Evolutionary conservation across 306 rosid species (phyloP), one percentile per base, ranked within the genome.

Genomic region (Benincasa hispida): DNA sequence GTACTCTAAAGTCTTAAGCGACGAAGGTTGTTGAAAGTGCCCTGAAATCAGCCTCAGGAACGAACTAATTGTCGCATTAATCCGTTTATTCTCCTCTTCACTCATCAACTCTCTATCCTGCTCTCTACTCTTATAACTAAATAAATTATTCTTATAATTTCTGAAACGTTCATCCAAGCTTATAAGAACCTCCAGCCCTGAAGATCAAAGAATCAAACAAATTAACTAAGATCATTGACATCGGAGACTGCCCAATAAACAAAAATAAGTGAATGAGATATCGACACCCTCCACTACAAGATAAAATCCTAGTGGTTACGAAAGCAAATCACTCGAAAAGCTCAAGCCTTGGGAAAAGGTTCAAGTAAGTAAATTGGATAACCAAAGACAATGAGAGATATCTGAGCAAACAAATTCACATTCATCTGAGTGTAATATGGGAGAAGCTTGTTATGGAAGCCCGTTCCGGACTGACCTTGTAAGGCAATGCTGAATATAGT

Each of bases 1-100:
- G 83, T 90, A 93, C 87, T 93, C 97, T 5, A 93, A 87, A 10
- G 98, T 93, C 87, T 86, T 81, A 70, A 85, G 82, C 5, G 98
- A 81, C 1, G 98, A 83, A 0, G 88, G 83, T 54, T 81, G 82
- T 68, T 82, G 90, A 70, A 94, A 87, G 75, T 84, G 61, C 57
- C 87, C 91, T 0, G 96, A 91, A 41, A 94, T 81, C 21, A 91
- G 77, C 79, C 81, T 87, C 53, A 91, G 83, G 81, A 82, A 94
- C 0, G 94, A 87, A 82, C 83, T 76, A 62, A 94, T 88, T 32
- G 89, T 79, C 7, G 79, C 83, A 42, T 90, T 84, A 53, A 90
- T 88, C 1, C 81, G 83, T 66, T 85, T 90, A 76, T 94, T 94
- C 48, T 87, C 89, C 66, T 89, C 93, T 58, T 77, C 68, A 8